These are phyloP conservation scores for Chlamydomonas reinhardtii DNA, from an alignment of 163 green algal genomes.

Conservation along the genomic window DNA sequence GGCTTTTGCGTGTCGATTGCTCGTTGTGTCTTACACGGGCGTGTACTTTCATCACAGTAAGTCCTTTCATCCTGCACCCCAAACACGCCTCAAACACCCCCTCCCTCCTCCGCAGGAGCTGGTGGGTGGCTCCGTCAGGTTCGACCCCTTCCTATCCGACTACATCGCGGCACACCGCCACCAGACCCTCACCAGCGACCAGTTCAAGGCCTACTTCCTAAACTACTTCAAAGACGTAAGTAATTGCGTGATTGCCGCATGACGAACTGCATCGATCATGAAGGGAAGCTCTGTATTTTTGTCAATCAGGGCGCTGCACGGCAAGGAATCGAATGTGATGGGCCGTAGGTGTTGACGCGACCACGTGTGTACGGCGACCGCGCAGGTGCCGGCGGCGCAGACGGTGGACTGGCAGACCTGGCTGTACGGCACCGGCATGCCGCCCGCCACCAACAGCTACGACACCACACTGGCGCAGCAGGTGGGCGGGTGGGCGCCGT, in stretches of 20 bases:
- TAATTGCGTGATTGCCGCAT: neutral
- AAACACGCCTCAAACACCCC: too few relatives aligned
- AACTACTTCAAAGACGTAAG: slow-evolving; percentile 76
- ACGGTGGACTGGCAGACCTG: slow-evolving; percentile 90
- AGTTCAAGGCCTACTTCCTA: slow-evolving; percentile 84
- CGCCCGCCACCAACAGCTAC: slow-evolving; percentile 83
- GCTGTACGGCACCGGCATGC: slow-evolving; percentile 85
- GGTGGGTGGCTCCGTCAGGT: slow-evolving; percentile 73
- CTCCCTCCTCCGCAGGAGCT: slow-evolving; percentile 73
- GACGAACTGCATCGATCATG: too few relatives aligned
- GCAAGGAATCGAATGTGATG: too few relatives aligned
- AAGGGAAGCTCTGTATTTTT: too few relatives aligned
- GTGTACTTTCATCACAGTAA: too few relatives aligned
- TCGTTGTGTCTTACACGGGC: too few relatives aligned
- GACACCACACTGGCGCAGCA: slow-evolving; percentile 75
- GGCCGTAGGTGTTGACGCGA: too few relatives aligned
- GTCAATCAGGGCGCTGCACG: too few relatives aligned
- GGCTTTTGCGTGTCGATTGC: too few relatives aligned
- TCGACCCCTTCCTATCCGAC: slow-evolving; percentile 81
- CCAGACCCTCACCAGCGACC: slow-evolving; percentile 71
- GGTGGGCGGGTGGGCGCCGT: too few relatives aligned
- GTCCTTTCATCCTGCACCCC: too few relatives aligned
- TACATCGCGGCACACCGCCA: slow-evolving; percentile 74
- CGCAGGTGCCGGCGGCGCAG: slow-evolving; percentile 43
- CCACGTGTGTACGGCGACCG: too few relatives aligned